A percentile compares a stretch with the other conserved stretches of the same genome.
phyloP scores from a whole-genome alignment of 805 yeast genomes.

The Phaffomyces thermotolerans region DNA sequence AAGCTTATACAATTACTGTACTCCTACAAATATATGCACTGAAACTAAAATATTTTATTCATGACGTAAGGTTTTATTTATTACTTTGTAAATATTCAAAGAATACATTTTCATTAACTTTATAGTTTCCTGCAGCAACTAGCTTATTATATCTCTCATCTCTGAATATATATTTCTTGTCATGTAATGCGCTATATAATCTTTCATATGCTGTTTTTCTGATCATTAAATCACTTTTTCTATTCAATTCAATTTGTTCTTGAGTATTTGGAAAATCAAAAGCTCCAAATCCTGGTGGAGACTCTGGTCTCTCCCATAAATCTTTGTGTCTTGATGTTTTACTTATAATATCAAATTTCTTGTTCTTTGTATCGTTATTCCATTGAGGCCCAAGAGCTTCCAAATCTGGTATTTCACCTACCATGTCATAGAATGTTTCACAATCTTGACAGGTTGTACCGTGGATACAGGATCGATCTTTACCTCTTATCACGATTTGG shows the following conservation, averaged over 20 bases:
- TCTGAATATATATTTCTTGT: constrained; percentile 39
- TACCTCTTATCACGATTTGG: constrained; percentile 29
- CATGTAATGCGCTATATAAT: constrained; percentile 35
- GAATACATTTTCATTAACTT: constrained; percentile 23
- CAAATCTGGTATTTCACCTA: constrained; percentile 21
- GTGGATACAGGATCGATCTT: constrained; percentile 26
- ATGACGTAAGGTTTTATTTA: no score
- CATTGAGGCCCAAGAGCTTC: constrained; percentile 23
- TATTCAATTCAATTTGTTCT: constrained; percentile 34
- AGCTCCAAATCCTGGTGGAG: constrained; percentile 55
- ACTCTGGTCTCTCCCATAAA: constrained; percentile 29
- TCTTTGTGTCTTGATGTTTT: constrained; percentile 20
- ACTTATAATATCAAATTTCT: constrained; percentile 14
- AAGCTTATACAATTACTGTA: no score
- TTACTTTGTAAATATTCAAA: constrained; percentile 10
- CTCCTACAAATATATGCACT: not conserved
- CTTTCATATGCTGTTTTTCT: constrained; percentile 36
- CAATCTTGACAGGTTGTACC: constrained; percentile 31
- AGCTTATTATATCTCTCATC: constrained; percentile 32
- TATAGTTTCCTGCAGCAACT: constrained; percentile 26
- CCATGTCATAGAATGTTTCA: constrained; percentile 24
- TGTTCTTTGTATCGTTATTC: constrained; percentile 12
- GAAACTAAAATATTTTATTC: not conserved
- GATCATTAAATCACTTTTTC: constrained; percentile 28
- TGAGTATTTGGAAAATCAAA: constrained; percentile 56